Conservation (phyloP, 1,284 basidiomycete species). For the Trichosporon asahii region DNA sequence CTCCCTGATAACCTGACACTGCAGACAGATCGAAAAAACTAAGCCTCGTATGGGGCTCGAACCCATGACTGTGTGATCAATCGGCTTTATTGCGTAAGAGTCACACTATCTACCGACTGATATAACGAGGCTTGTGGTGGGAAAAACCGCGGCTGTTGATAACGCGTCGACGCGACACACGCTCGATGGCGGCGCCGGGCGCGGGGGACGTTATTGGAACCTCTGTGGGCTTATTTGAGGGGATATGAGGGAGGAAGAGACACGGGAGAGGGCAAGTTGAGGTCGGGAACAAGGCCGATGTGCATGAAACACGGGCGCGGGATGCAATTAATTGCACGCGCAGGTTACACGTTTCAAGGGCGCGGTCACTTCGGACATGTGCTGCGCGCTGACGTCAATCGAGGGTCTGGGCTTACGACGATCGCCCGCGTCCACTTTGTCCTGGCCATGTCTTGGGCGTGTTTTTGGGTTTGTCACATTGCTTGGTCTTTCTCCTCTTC, state of each 20-base stretch:
- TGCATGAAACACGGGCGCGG: neutral
- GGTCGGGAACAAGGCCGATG: neutral
- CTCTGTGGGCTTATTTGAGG: too few species aligned
- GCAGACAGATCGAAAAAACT: neutral
- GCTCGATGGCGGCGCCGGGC: too few species aligned
- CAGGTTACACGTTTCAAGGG: neutral
- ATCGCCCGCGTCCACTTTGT: neutral
- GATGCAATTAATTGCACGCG: neutral
- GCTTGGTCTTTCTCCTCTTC: neutral
- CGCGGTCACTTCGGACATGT: neutral
- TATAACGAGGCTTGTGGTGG: neutral
- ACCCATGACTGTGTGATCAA: conserved; percentile 11
- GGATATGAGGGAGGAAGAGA: neutral
- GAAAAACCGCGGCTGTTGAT: neutral
- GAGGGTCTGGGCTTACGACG: neutral
- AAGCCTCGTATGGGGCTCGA: conserved; percentile 9
- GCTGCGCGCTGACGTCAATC: neutral
- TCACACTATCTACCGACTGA: conserved; percentile 11
- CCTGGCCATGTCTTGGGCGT: neutral
- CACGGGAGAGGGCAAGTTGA: neutral
- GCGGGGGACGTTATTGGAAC: too few species aligned
- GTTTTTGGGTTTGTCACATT: neutral
- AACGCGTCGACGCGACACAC: neutral
- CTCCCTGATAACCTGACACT: too few species aligned
- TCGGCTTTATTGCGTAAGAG: conserved; percentile 6